phyloP scores from a whole-genome alignment of 2,329 filamentous ascomycete genomes.

The Moelleriella libera region DNA sequence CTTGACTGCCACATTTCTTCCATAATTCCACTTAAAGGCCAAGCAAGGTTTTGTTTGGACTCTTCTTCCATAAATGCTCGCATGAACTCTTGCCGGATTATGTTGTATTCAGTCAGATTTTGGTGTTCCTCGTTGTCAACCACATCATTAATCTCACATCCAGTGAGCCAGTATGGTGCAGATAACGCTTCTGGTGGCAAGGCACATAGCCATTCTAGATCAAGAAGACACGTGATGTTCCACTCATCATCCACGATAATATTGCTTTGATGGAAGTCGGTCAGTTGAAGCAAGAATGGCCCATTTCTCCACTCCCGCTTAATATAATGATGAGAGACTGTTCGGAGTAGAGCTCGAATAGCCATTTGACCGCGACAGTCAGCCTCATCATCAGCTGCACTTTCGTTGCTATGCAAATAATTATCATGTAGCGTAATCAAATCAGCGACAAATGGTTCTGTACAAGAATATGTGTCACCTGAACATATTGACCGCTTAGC shows the following conservation, averaged over 20 bases:
- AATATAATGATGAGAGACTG: constrained; percentile 11
- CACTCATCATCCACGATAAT: constrained; percentile 6
- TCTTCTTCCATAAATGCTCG: not conserved
- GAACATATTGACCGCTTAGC: no score
- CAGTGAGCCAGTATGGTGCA: not conserved
- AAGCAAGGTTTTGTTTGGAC: not conserved
- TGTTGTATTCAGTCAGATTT: not conserved
- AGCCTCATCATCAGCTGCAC: constrained; percentile 8
- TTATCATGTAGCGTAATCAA: constrained; percentile 10
- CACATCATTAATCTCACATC: not conserved
- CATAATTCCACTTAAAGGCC: not conserved
- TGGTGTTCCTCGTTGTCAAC: not conserved
- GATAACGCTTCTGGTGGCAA: not conserved
- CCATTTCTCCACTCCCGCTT: constrained; percentile 8
- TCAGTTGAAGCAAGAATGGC: constrained; percentile 14
- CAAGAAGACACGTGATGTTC: not conserved
- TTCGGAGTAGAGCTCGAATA: constrained; percentile 9
- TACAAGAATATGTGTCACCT: constrained; percentile 10
- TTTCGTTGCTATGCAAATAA: constrained; percentile 11
- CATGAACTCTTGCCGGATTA: not conserved
- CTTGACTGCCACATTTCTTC: not conserved
- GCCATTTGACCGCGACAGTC: constrained; percentile 17
- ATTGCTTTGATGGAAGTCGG: constrained; percentile 18
- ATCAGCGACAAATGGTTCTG: constrained; percentile 13
- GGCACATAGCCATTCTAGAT: constrained; percentile 1